Evolutionary conservation across 176 grass and related monocot genomes (phyloP).

Genomic region (Carex cristatella): DNA sequence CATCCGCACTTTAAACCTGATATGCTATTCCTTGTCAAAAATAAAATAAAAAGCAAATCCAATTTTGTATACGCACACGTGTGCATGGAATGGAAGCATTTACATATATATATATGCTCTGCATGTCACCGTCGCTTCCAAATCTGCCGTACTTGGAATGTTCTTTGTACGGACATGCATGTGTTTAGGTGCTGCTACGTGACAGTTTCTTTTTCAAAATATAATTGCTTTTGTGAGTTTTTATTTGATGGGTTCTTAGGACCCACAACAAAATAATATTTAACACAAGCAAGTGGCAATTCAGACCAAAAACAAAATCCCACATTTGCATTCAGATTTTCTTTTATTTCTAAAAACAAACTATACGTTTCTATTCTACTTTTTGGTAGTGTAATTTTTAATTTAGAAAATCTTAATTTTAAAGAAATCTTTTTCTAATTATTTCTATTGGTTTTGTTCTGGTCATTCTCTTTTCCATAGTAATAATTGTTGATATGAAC

Average conservation of each 20-base stretch:
- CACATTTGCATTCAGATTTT: no score
- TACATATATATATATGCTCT: neutral
- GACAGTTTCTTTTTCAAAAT: neutral
- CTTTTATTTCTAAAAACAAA: no score
- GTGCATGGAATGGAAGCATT: neutral
- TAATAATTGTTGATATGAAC: no score
- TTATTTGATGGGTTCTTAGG: neutral
- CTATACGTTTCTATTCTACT: no score
- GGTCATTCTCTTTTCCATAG: no score
- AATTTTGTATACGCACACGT: neutral
- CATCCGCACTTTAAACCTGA: neutral
- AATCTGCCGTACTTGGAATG: conserved; percentile 4
- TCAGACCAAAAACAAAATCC: no score
- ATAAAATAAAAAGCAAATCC: neutral
- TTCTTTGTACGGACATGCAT: neutral
- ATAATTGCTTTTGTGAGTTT: neutral
- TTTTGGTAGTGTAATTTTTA: no score
- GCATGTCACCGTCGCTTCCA: neutral
- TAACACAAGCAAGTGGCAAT: no score
- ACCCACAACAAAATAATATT: neutral
- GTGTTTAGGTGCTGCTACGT: neutral
- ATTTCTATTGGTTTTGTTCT: no score
- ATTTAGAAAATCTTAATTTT: no score
- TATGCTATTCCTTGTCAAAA: neutral
- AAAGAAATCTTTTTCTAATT: no score